A percentile compares a stretch with the other conserved stretches of the same genome.
Evolutionary conservation across 352 stramenopile genomes (phyloP).

Genomic region (Phytopythium mirpurense): DNA sequence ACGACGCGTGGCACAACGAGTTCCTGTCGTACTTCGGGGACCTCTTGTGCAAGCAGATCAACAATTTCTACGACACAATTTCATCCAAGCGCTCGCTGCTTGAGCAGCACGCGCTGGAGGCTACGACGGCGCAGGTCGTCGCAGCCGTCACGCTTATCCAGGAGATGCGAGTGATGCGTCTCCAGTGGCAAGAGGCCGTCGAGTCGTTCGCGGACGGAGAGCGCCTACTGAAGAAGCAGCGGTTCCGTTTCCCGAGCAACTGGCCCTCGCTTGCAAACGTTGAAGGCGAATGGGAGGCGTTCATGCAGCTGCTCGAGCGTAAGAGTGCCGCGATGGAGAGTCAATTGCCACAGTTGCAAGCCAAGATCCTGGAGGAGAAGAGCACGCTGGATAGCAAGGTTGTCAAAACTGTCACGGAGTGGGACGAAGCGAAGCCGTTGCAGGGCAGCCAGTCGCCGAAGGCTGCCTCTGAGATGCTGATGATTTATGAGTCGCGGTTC

Average conservation of each 20-base stretch:
- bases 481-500: conserved; percentile 82
- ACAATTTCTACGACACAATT: conserved; percentile 83
- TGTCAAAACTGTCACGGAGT: conserved; percentile 63
- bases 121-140: conserved; percentile 95
- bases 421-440: conserved; percentile 76
- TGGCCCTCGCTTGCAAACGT: conserved; percentile 97
- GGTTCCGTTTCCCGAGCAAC: conserved; percentile 92
- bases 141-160: conserved; percentile 87
- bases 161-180: conserved; percentile 76
- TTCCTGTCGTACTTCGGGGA: conserved; percentile 94
- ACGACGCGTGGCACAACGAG: conserved; percentile 99
- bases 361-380: conserved; percentile 97
- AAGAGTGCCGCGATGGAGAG: conserved; percentile 94
- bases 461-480: conserved; percentile 68
- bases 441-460: conserved; percentile 70
- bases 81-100: conserved; percentile 85
- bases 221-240: conserved; percentile 94
- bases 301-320: conserved; percentile 86
- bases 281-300: conserved; percentile 95
- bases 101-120: conserved; percentile 94
- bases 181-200: conserved; percentile 70
- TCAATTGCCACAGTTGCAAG: conserved; percentile 95
- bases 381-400: conserved; percentile 84
- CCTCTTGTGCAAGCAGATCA: conserved; percentile 93
- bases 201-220: conserved; percentile 93